These are phyloP conservation scores for Isochrysis galbana DNA, from an alignment of 78 protist species.

Conservation along the genomic window DNA sequence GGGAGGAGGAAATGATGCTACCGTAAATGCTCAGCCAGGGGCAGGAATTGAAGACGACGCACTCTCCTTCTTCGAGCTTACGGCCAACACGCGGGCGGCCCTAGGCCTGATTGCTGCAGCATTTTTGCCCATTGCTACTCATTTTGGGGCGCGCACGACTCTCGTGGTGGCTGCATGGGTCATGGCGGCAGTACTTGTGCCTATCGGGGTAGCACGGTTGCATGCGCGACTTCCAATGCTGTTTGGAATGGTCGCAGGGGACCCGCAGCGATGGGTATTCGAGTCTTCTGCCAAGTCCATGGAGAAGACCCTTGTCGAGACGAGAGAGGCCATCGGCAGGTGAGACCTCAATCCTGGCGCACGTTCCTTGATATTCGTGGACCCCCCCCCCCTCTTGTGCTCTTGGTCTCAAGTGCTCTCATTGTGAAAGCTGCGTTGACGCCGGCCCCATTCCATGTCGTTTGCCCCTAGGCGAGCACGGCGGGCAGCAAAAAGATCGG, in stretches of 20 bases:
- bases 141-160: background rate
- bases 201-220: background rate
- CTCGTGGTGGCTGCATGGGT: background rate
- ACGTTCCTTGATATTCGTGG: too few species aligned
- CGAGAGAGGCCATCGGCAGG: background rate
- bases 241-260: background rate
- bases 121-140: background rate
- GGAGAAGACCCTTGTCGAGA: background rate
- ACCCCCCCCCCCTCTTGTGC: too few species aligned
- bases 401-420: too few species aligned
- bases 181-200: background rate
- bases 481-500: background rate
- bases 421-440: too few species aligned
- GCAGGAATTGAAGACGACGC: background rate
- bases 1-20: background rate
- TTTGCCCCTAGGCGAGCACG: background rate
- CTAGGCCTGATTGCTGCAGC: background rate
- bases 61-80: background rate
- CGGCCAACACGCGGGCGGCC: background rate
- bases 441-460: too few species aligned
- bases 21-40: background rate
- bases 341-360: too few species aligned
- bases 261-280: background rate
- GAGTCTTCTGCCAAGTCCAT: background rate
- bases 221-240: background rate